A percentile compares a stretch with the other conserved stretches of the same genome.
Evolutionary conservation across 495 filamentous ascomycete genomes (phyloP).

Genomic region (Aspergillus ostianus): DNA sequence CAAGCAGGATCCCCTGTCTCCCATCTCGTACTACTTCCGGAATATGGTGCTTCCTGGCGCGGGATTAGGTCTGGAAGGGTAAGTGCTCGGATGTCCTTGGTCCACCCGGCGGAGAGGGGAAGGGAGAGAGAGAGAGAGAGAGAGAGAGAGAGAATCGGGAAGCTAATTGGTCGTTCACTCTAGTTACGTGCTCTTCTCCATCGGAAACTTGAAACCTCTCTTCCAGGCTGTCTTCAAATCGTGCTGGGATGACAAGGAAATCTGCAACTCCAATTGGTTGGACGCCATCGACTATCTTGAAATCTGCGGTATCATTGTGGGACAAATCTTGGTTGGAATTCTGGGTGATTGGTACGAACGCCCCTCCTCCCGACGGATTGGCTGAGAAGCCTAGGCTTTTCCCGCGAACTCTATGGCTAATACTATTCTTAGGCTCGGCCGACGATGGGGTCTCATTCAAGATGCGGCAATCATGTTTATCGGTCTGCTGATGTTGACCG

Average conservation of each 20-base stretch:
- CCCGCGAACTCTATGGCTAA: not conserved
- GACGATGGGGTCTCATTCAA: slow-evolving; percentile 89
- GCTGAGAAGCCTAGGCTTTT: not conserved
- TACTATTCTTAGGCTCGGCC: slow-evolving; percentile 61
- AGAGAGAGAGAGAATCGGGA: not conserved
- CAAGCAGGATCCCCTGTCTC: slow-evolving; percentile 76
- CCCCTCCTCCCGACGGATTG: not conserved
- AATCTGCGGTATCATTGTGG: slow-evolving; percentile 83
- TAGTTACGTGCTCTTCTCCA: slow-evolving; percentile 88
- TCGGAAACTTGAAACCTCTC: slow-evolving; percentile 80
- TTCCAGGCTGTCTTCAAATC: slow-evolving; percentile 64
- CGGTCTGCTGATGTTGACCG: slow-evolving; percentile 81
- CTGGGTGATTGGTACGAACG: slow-evolving; percentile 52
- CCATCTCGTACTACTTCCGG: slow-evolving; percentile 75
- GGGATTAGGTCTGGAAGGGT: slow-evolving; percentile 84
- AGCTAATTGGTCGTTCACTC: not conserved
- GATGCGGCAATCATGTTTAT: slow-evolving; percentile 91
- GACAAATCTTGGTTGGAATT: slow-evolving; percentile 74
- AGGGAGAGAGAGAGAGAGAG: not conserved
- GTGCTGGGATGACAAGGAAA: slow-evolving; percentile 67
- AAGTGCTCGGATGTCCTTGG: slow-evolving; percentile 16
- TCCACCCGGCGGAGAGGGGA: not conserved
- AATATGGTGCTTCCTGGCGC: slow-evolving; percentile 89
- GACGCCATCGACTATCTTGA: slow-evolving; percentile 80
- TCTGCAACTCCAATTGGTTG: slow-evolving; percentile 73